These are phyloP conservation scores for Naematelia aurantialba DNA, from an alignment of 768 basidiomycete genomes.

Conservation along the genomic window DNA sequence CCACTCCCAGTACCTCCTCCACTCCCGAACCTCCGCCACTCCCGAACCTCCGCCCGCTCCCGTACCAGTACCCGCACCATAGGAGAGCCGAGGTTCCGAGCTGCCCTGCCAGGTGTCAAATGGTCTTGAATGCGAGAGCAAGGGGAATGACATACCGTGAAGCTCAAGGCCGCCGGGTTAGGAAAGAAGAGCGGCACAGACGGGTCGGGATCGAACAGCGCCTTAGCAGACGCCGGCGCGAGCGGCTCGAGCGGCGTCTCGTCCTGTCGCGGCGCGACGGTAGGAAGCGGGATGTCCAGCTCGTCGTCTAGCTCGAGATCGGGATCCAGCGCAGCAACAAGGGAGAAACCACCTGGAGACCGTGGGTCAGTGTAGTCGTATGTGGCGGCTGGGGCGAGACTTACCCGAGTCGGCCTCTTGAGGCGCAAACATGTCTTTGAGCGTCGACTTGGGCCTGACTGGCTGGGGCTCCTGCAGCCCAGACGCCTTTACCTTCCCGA, in stretches of 20 bases:
- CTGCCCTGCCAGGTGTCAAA: too few species aligned
- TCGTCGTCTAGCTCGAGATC: conserved; percentile 46
- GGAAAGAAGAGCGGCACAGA: conserved; percentile 41
- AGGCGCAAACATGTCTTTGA: conserved; percentile 35
- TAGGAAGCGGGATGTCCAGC: conserved; percentile 30
- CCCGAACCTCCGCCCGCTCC: neutral
- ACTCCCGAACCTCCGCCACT: neutral
- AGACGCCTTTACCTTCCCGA: conserved; percentile 6
- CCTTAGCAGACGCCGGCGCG: conserved; percentile 8
- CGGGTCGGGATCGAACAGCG: conserved; percentile 27
- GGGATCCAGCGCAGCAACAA: conserved; percentile 38
- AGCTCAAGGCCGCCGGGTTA: too few species aligned
- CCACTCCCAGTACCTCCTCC: neutral
- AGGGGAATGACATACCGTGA: too few species aligned
- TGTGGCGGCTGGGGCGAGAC: neutral
- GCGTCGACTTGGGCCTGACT: conserved; percentile 4
- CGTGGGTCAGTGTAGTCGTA: neutral
- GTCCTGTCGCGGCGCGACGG: neutral
- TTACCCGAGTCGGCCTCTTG: conserved; percentile 11
- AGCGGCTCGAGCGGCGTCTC: conserved; percentile 8
- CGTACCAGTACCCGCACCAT: conserved; percentile 1
- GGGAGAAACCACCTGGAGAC: conserved; percentile 34
- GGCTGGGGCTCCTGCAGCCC: neutral
- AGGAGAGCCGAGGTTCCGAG: neutral
- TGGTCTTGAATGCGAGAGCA: too few species aligned